Percentiles rank a stretch among this genome's conserved stretches.
Conservation (phyloP, 495 filamentous ascomycete genomes). For the Tuber magnatum region DNA sequence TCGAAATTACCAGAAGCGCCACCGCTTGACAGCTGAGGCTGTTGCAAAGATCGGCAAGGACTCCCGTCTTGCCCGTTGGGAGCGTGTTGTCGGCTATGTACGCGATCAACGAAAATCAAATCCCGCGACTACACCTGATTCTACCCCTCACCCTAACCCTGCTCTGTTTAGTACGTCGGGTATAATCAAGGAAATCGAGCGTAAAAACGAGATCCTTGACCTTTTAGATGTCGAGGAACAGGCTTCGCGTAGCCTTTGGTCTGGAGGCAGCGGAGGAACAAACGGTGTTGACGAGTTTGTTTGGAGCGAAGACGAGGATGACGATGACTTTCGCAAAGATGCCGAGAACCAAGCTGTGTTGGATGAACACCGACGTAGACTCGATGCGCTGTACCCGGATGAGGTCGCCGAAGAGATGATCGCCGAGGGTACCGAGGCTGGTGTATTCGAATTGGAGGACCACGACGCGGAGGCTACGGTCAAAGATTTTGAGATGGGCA, state of each 20-base stretch:
- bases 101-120: constrained; percentile 34
- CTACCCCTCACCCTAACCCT: constrained; percentile 6
- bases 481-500: constrained; percentile 25
- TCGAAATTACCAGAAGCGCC: constrained; percentile 25
- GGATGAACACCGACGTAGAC: constrained; percentile 29
- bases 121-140: constrained; percentile 7
- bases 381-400: constrained; percentile 26
- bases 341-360: constrained; percentile 23
- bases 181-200: constrained; percentile 33
- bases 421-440: constrained; percentile 17
- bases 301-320: constrained; percentile 42
- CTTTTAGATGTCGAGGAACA: constrained; percentile 35
- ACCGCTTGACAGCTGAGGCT: constrained; percentile 32
- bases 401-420: constrained; percentile 9
- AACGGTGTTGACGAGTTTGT: constrained; percentile 42
- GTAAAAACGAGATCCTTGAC: constrained; percentile 32
- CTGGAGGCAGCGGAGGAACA: constrained; percentile 39
- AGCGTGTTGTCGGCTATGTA: constrained; percentile 38
- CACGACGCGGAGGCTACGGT: constrained; percentile 15
- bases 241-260: constrained; percentile 34
- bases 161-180: constrained; percentile 5
- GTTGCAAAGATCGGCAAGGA: constrained; percentile 38
- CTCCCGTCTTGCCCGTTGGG: constrained; percentile 39
- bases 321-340: constrained; percentile 30
- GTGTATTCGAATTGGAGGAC: constrained; percentile 34